Base-by-base conservation (phyloP, 2,329 filamentous ascomycete genomes). In the Xylariales sp. region DNA sequence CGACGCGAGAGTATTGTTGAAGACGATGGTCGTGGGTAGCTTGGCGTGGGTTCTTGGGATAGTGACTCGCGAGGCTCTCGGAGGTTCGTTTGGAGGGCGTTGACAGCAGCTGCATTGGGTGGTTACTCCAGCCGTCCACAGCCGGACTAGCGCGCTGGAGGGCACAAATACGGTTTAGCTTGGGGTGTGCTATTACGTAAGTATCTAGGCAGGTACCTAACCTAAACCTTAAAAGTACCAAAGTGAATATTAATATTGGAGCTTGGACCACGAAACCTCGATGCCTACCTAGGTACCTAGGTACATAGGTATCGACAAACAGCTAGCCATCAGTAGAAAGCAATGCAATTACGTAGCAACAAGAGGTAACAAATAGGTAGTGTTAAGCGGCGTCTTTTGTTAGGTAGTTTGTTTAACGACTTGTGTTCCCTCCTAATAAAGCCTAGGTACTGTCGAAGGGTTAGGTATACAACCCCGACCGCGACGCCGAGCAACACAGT, bases 41-140 rank as follows among this genome's bases (percentile, higher is more conserved):
- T 69, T 65, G 66, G 60, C 49, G 58, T 71, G 36, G 50, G 61
- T 18, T 58, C 30, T 65, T 61, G 49, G 50, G 41, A 39, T 32
- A 57, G 56, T 54, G 54, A 69, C 32, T 61, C 39, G 56, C 62
- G 65, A 71, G 66, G 65, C 70, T 69, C 70, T 69, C 63, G 56
- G 53, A 63, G 46, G 18, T 36, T 58, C 50, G 56, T 66, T 61
- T 3, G 67, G 66, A 64, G 67, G 64, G 34, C 16, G 64, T 58
- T 62, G 49, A 67, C 52, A 43, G 12, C 46, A 50, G 46, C 18
- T 45, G 32, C 39, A 62, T 34, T 49, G 48, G 45, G 45, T n/a
- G 32, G 58, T 30, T 18, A 3, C 12, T 39, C 23, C 23, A 23
- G 23, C 23, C 23, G 23, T 62, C 62, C 62, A 65, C 61, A 65